phyloP scores from a whole-genome alignment of 805 yeast species.

The Schwanniomyces yamadae region DNA sequence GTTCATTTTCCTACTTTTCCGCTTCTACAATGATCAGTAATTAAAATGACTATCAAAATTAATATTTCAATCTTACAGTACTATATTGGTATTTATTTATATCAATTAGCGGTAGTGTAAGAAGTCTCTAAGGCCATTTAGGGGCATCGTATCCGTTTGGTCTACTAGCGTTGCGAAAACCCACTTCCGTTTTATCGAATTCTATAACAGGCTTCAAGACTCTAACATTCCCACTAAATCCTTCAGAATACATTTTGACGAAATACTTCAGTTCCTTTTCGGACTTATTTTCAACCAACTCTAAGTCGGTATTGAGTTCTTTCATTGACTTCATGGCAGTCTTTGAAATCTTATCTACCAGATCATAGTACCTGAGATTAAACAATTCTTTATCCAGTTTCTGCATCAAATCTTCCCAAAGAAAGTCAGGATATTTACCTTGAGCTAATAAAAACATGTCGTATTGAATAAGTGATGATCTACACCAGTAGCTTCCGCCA shows the following conservation, averaged over 20 bases:
- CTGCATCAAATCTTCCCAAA: slow-evolving; percentile 9
- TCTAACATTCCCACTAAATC: slow-evolving; percentile 10
- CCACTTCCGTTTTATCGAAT: slow-evolving; percentile 9
- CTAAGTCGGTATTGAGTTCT: slow-evolving; percentile 8
- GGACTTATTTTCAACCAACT: slow-evolving; percentile 5
- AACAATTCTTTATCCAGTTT: slow-evolving; percentile 6
- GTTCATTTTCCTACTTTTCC: not conserved
- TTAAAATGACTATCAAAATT: no score
- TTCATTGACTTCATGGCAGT: slow-evolving; percentile 11
- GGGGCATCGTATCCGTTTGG: slow-evolving; percentile 15
- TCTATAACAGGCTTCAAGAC: slow-evolving; percentile 13
- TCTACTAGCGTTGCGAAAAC: slow-evolving; percentile 11
- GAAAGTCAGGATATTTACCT: slow-evolving; percentile 13
- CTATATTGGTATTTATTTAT: not conserved
- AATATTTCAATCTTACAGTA: not conserved
- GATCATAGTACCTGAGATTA: slow-evolving; percentile 13
- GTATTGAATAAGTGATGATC: slow-evolving; percentile 28
- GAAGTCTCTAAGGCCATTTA: slow-evolving; percentile 10
- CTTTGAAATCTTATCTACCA: slow-evolving; percentile 12
- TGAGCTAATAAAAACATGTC: slow-evolving; percentile 27
- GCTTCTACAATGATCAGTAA: not conserved
- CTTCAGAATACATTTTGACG: slow-evolving; percentile 9
- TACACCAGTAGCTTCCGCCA: slow-evolving; percentile 27
- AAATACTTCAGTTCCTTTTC: slow-evolving; percentile 8
- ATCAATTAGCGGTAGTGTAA: not conserved